phyloP scores from a whole-genome alignment of 306 rosid species.

The Nissolia schottii region DNA sequence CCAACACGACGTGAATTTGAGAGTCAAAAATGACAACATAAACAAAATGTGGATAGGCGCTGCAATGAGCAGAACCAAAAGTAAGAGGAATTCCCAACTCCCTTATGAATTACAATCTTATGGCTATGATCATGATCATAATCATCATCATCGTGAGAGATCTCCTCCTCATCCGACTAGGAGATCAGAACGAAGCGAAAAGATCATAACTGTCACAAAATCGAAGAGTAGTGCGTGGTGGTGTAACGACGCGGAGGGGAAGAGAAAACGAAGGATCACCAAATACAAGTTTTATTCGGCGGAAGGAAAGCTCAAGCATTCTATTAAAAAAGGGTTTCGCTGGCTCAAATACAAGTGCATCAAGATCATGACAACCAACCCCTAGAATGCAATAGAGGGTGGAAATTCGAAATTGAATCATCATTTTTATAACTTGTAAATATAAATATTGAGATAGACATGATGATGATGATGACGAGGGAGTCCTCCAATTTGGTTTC shows the following conservation, averaged over 20 bases:
- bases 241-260: slow-evolving; percentile 62
- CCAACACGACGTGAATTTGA: background rate
- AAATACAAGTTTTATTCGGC: slow-evolving; percentile 46
- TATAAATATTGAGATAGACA: background rate
- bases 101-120: no score
- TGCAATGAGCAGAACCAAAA: no score
- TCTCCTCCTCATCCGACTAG: no score
- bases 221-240: slow-evolving; percentile 12
- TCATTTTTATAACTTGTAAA: background rate
- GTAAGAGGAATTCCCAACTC: no score
- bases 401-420: background rate
- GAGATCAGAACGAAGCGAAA: no score
- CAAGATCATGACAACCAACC: background rate
- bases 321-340: slow-evolving; percentile 48
- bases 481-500: background rate
- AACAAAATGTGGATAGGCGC: background rate
- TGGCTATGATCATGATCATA: no score
- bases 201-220: no score
- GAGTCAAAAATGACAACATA: background rate
- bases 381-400: background rate
- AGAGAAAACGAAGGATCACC: slow-evolving; percentile 47
- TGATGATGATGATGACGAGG: no score
- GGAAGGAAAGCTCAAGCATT: slow-evolving; percentile 46
- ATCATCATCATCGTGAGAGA: no score
- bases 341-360: slow-evolving; percentile 62